Evolutionary conservation across 495 filamentous ascomycete genomes (phyloP).

Genomic region (Xylaria grammica): DNA sequence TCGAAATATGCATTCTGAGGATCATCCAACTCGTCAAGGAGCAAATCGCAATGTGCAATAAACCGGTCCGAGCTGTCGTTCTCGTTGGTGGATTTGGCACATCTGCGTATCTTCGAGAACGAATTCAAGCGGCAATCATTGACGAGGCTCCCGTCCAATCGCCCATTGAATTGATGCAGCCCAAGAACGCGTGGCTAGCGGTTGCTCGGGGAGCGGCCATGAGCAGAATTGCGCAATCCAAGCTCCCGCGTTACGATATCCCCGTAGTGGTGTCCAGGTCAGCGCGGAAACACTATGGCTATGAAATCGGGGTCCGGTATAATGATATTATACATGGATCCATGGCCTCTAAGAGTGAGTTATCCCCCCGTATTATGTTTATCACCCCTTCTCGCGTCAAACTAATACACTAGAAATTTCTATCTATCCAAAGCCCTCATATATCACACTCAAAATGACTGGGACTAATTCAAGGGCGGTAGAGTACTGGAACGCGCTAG

Average conservation of each 20-base stretch:
- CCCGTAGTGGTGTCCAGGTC: constrained; percentile 51
- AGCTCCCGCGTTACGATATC: constrained; percentile 40
- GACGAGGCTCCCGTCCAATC: constrained; percentile 24
- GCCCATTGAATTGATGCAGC: background rate
- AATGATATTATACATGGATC: constrained; percentile 27
- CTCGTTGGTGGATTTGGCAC: constrained; percentile 76
- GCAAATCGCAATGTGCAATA: constrained; percentile 56
- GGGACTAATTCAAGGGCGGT: too few relatives aligned
- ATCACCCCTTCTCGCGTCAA: too few relatives aligned
- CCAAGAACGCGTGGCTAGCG: background rate
- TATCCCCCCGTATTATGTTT: too few relatives aligned
- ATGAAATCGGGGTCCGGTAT: constrained; percentile 35
- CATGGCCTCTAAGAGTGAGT: background rate
- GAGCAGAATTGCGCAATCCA: constrained; percentile 46
- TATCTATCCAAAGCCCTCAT: too few relatives aligned
- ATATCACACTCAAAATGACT: too few relatives aligned
- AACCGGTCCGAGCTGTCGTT: constrained; percentile 60
- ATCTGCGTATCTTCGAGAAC: constrained; percentile 66
- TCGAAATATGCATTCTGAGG: constrained; percentile 62
- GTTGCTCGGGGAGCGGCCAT: constrained; percentile 1
- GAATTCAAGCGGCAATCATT: constrained; percentile 49
- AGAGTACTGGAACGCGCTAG: background rate
- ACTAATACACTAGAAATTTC: too few relatives aligned
- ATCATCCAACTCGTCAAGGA: constrained; percentile 64
- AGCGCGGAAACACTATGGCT: constrained; percentile 59